These are phyloP conservation scores for Clarireedia sp. DNA, from an alignment of 2,329 filamentous ascomycete genomes.

Conservation along the genomic window DNA sequence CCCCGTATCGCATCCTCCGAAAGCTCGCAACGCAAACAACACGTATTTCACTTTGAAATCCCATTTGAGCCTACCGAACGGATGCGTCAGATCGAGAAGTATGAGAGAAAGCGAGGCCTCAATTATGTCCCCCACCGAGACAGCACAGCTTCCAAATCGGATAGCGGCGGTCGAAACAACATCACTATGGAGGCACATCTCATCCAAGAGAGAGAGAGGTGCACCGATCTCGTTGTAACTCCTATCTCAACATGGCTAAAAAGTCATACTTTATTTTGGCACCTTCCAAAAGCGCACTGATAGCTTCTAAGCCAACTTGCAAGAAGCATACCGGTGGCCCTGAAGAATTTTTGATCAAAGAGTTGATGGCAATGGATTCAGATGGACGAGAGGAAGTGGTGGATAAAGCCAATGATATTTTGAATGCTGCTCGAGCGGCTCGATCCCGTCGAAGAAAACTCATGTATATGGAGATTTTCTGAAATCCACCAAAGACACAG, in stretches of 20 bases:
- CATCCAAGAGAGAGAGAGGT: neutral
- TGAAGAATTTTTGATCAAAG: neutral
- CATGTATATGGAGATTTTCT: no score
- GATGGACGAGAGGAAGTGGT: neutral
- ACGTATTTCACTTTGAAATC: no score
- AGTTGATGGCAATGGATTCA: neutral
- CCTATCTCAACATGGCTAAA: neutral
- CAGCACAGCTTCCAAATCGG: no score
- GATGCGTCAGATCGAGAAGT: no score
- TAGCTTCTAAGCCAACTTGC: neutral
- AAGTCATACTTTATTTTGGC: neutral
- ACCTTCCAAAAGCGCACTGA: neutral
- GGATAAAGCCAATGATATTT: neutral
- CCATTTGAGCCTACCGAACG: no score
- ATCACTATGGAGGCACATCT: no score
- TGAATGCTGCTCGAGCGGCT: neutral
- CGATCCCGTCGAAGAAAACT: neutral
- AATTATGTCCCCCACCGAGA: no score
- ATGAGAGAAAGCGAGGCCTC: no score
- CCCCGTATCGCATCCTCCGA: no score
- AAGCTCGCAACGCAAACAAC: no score
- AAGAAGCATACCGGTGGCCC: neutral
- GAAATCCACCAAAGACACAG: no score
- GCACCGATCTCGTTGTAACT: neutral
- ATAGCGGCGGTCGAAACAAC: no score